Conservation (phyloP, 345 rosid genomes). For the Eucalyptus caleyi region DNA sequence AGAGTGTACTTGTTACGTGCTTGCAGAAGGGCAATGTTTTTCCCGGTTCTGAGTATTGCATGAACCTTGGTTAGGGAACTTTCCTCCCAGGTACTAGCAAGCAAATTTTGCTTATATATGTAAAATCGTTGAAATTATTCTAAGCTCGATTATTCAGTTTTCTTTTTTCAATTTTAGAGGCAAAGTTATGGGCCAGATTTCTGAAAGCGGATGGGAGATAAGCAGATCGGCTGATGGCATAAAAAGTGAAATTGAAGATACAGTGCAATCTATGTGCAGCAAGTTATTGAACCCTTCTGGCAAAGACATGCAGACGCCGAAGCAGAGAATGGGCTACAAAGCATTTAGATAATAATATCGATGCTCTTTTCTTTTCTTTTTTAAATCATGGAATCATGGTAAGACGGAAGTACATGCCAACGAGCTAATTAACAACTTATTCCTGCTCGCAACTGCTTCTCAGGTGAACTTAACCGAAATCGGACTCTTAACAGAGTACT, state of each 20-base stretch:
- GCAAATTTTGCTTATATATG: not conserved
- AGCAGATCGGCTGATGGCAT: constrained; percentile 68
- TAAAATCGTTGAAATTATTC: not conserved
- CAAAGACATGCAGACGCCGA: not conserved
- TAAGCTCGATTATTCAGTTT: not conserved
- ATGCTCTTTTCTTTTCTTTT: no score
- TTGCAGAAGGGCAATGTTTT: not conserved
- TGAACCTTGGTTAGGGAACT: not conserved
- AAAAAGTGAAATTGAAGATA: constrained; percentile 63
- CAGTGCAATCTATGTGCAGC: constrained; percentile 58
- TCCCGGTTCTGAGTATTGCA: not conserved
- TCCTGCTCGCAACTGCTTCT: not conserved
- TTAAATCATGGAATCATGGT: not conserved
- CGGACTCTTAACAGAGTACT: not conserved
- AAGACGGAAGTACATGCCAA: not conserved
- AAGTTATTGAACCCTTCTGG: constrained; percentile 41
- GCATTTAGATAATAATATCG: no score
- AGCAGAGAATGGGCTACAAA: constrained; percentile 3
- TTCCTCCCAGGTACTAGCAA: not conserved
- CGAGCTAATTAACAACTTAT: not conserved
- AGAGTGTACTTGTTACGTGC: not conserved
- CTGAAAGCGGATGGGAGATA: constrained; percentile 63
- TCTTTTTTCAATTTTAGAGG: constrained; percentile 19
- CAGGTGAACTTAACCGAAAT: not conserved
- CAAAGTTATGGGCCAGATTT: constrained; percentile 52